Evolutionary conservation across 176 grass and related monocot genomes (phyloP).

Genomic region (Guadua angustifolia): DNA sequence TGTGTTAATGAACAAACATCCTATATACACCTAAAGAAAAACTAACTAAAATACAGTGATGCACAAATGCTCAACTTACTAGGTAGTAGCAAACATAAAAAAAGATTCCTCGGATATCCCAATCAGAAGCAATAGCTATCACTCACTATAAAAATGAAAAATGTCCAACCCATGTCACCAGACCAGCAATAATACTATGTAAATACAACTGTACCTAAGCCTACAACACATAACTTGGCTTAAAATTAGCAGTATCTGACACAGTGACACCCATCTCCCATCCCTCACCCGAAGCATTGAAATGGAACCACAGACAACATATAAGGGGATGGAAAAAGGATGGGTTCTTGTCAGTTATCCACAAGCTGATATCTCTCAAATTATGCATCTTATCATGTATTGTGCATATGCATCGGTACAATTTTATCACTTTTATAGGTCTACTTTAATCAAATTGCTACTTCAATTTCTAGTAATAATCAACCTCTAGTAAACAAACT

Average conservation of each 20-base stretch:
- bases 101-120: not conserved
- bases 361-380: too few relatives aligned
- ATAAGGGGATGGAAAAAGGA: too few relatives aligned
- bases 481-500: too few relatives aligned
- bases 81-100: slow-evolving; percentile 10
- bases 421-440: too few relatives aligned
- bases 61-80: not conserved
- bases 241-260: not conserved
- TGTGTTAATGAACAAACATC: too few relatives aligned
- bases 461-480: too few relatives aligned
- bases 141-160: not conserved
- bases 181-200: not conserved
- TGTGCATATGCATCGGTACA: too few relatives aligned
- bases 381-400: too few relatives aligned
- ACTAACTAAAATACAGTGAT: not conserved
- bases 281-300: not conserved
- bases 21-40: not conserved
- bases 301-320: not conserved
- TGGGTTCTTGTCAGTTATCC: too few relatives aligned
- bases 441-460: too few relatives aligned
- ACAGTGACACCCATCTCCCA: not conserved
- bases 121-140: slow-evolving; percentile 7
- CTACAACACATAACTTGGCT: not conserved
- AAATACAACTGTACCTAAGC: not conserved
- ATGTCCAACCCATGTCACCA: not conserved